Evolutionary conservation across 495 filamentous ascomycete genomes (phyloP), one percentile per base, ranked within the genome.

Genomic region (Podospora anserina): DNA sequence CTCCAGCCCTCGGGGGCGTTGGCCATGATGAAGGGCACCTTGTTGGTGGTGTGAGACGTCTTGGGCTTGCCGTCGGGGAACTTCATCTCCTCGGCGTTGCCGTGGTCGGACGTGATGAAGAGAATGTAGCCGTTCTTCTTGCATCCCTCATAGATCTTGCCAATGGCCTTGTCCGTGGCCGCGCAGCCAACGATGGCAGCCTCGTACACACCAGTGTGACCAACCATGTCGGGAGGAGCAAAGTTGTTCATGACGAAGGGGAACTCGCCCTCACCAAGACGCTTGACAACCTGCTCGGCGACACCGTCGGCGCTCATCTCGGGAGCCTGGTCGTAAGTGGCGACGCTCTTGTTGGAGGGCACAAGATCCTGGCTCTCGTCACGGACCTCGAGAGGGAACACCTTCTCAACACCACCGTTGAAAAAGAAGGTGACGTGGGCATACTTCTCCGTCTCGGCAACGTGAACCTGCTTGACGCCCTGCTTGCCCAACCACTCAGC

Each of bases 161-260:
- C 94, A 74, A 99, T 98, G 39, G 92, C 95, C 82, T 89, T 89
- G 75, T 99, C 95, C 53, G 95, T 98, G 69, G 92, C 90, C 66
- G 86, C 82, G 72, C 90, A 89, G 74, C 89, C 95, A 75, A 93
- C 71, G 69, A 98, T 92, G 65, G 95, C 96, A n/a, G 95, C 95
- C 76, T 96, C 86, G 78, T 97, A 98, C 69, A 97, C 93, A 74
- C 95, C 95, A 11, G 95, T 99, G 83, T 99, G 95, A 72, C 95
- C 95, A 69, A 99, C 95, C 95, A 99, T 99, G 81, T 99, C 95
- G 15, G 95, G 96, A 23, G 96, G 94, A 34, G 95, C 95, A 78
- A 99, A 98, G 87, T 99, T 99, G 89, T 98, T 97, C 95, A 99
- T 99, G 75, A 99, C 82, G 76, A 99, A 97, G 75, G 93, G 92